A percentile compares a stretch with the other conserved stretches of the same genome.
These are phyloP conservation scores for Mrakia frigida DNA, from an alignment of 768 basidiomycete genomes.

Conservation along the genomic window DNA sequence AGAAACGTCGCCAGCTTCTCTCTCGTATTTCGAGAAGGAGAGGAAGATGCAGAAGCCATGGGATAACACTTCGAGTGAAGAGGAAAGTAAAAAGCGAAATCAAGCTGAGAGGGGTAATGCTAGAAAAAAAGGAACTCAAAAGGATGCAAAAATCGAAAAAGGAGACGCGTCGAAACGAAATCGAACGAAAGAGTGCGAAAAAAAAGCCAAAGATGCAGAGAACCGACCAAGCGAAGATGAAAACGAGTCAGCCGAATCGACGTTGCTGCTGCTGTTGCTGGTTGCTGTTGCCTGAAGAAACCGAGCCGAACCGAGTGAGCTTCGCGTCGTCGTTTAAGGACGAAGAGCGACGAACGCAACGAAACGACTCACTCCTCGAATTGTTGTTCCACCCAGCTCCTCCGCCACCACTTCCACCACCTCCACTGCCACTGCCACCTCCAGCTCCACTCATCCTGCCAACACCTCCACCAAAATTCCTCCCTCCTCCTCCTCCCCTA, in stretches of 20 bases:
- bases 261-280: slow-evolving; percentile 9
- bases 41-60: background rate
- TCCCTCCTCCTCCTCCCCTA: background rate
- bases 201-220: too few species aligned
- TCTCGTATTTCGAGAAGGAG: too few species aligned
- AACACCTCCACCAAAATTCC: background rate
- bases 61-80: background rate
- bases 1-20: too few species aligned
- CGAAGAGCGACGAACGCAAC: background rate
- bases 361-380: background rate
- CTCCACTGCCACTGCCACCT: background rate
- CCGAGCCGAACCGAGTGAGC: background rate
- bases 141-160: too few species aligned
- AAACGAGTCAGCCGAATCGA: background rate
- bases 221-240: too few species aligned
- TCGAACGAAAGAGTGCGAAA: too few species aligned
- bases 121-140: too few species aligned
- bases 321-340: background rate
- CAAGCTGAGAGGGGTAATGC: too few species aligned
- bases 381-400: background rate
- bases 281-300: background rate
- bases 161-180: too few species aligned
- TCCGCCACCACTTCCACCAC: background rate
- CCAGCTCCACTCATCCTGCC: slow-evolving; percentile 22
- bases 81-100: too few species aligned